phyloP scores from a whole-genome alignment of 2,329 filamentous ascomycete genomes.

The Atkinsonella hypoxylon region DNA sequence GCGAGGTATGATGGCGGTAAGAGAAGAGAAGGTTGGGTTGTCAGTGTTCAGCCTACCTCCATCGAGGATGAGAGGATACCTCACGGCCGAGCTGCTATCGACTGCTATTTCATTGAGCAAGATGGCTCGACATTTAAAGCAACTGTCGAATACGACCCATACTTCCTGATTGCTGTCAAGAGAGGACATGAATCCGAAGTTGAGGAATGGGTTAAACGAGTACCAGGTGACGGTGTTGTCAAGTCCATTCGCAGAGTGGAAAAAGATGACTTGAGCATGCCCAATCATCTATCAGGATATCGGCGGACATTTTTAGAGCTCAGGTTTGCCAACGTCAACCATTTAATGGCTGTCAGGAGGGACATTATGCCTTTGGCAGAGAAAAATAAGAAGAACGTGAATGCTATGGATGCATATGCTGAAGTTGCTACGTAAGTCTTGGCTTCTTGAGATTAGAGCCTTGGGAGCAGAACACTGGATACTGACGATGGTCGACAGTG shows the following conservation, averaged over 20 bases:
- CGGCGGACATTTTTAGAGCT: slow-evolving; percentile 79
- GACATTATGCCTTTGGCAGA: slow-evolving; percentile 84
- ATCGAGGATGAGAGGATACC: slow-evolving; percentile 76
- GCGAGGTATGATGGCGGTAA: slow-evolving; percentile 80
- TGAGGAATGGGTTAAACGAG: slow-evolving; percentile 82
- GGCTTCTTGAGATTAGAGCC: neutral
- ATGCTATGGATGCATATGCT: slow-evolving; percentile 95
- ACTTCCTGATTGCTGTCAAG: slow-evolving; percentile 86
- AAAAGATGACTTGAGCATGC: slow-evolving; percentile 90
- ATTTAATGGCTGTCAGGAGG: slow-evolving; percentile 73
- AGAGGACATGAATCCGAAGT: slow-evolving; percentile 83
- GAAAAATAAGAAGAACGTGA: slow-evolving; percentile 92
- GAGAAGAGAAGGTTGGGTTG: slow-evolving; percentile 76
- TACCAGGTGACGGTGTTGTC: slow-evolving; percentile 68
- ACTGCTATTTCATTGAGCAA: slow-evolving; percentile 94
- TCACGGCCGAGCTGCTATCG: slow-evolving; percentile 77
- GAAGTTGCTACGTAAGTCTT: slow-evolving; percentile 76
- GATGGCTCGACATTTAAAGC: slow-evolving; percentile 89
- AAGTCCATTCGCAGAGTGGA: slow-evolving; percentile 68
- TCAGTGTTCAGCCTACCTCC: slow-evolving; percentile 84
- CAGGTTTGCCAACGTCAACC: slow-evolving; percentile 74
- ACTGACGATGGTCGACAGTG: slow-evolving; percentile 30
- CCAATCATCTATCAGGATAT: slow-evolving; percentile 90
- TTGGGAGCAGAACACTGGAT: neutral
- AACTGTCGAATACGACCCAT: slow-evolving; percentile 90